A percentile compares a stretch with the other conserved stretches of the same genome.
Conservation (phyloP, 805 yeast species). For the Pichia rugopelliculosa region DNA sequence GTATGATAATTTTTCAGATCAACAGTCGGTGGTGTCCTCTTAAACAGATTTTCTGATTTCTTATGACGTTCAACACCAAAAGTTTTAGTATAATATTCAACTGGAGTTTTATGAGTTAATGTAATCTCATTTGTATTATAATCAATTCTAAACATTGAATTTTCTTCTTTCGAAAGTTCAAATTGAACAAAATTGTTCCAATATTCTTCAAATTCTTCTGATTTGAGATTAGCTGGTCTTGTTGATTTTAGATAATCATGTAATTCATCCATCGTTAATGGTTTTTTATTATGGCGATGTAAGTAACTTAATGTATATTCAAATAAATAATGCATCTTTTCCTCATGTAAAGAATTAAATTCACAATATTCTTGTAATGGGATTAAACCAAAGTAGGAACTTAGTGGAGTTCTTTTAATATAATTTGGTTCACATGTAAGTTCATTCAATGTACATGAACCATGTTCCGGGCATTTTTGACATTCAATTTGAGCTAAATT, state of each 20-base stretch:
- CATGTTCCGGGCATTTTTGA: conserved; percentile 73
- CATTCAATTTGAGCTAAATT: conserved; percentile 45
- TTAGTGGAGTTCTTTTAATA: conserved; percentile 44
- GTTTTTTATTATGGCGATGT: conserved; percentile 59
- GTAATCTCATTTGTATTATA: conserved; percentile 19
- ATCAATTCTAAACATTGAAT: conserved; percentile 55
- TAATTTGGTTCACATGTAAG: conserved; percentile 69
- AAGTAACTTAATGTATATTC: conserved; percentile 59
- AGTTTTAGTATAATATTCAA: conserved; percentile 10
- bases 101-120: conserved; percentile 42
- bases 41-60: conserved; percentile 5
- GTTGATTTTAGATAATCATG: conserved; percentile 54
- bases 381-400: conserved; percentile 46
- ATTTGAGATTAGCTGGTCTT: conserved; percentile 35
- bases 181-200: conserved; percentile 50
- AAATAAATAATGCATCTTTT: conserved; percentile 57
- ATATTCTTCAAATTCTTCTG: conserved; percentile 64
- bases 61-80: conserved; percentile 7
- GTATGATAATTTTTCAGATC: conserved; percentile 5
- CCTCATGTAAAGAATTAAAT: conserved; percentile 65
- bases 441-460: conserved; percentile 55
- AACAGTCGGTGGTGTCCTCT: conserved; percentile 10
- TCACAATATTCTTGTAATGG: conserved; percentile 63
- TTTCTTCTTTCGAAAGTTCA: conserved; percentile 35
- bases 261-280: conserved; percentile 62